Evolutionary conservation across 2,329 filamentous ascomycete species (phyloP).

Genomic region (Magnaporthiopsis incrustans): DNA sequence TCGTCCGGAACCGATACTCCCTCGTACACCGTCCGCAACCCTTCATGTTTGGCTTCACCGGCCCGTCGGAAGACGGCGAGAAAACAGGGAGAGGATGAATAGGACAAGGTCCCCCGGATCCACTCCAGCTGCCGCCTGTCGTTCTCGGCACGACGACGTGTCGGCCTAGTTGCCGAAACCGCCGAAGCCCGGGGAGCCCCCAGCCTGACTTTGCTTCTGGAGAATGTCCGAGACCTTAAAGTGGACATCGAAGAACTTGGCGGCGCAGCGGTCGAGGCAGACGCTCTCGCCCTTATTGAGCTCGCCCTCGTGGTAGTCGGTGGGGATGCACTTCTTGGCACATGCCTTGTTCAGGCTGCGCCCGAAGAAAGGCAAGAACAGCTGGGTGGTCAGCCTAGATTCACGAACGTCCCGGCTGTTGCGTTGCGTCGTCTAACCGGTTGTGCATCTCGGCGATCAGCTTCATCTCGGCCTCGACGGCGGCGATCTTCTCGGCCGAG

Average conservation of each 20-base stretch:
- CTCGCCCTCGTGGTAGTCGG: constrained; percentile 88
- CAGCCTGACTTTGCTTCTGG: constrained; percentile 67
- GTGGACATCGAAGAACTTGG: constrained; percentile 98
- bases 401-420: neutral
- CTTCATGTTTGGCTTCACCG: neutral
- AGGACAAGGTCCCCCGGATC: neutral
- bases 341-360: constrained; percentile 77
- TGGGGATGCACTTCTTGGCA: constrained; percentile 87
- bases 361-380: neutral
- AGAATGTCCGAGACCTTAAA: constrained; percentile 97
- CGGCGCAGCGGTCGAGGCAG: constrained; percentile 92
- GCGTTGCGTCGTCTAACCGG: constrained; percentile 47
- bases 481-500: constrained; percentile 94
- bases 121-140: neutral
- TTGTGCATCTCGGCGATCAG: constrained; percentile 95
- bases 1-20: neutral
- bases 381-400: neutral
- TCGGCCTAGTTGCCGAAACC: neutral
- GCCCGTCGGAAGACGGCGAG: no score
- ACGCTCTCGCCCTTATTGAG: constrained; percentile 99
- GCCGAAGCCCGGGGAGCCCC: neutral
- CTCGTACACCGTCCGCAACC: neutral
- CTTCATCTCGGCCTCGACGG: constrained; percentile 94
- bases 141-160: neutral
- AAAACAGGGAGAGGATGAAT: no score